Percentiles rank a stretch among this genome's conserved stretches.
These are phyloP conservation scores for Echinochloa phyllopogon DNA, from an alignment of 176 grass and related monocot species.

Conservation along the genomic window DNA sequence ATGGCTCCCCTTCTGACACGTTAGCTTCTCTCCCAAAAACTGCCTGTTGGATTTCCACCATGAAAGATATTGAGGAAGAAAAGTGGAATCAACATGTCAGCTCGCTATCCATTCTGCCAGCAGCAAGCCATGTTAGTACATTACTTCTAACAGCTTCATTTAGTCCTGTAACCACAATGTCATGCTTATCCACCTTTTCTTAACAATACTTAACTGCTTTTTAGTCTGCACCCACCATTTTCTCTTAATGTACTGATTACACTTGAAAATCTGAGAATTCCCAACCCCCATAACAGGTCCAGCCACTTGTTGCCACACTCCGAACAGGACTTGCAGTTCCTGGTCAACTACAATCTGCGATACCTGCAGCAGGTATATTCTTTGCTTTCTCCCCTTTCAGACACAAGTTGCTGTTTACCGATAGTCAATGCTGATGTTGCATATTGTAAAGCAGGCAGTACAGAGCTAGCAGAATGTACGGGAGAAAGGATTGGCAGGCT, in stretches of 20 bases:
- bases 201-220: slow-evolving; percentile 24
- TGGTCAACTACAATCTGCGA: slow-evolving; percentile 31
- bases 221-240: not conserved
- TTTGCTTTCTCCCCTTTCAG: not conserved
- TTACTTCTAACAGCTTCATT: not conserved
- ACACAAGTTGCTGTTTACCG: slow-evolving; percentile 2
- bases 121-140: slow-evolving; percentile 63
- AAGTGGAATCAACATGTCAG: slow-evolving; percentile 79
- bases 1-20: slow-evolving; percentile 57
- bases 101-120: slow-evolving; percentile 51
- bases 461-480: slow-evolving; percentile 62
- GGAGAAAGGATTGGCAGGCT: slow-evolving; percentile 59
- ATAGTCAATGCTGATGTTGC: slow-evolving; percentile 11
- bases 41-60: slow-evolving; percentile 61
- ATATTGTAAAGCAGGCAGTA: slow-evolving; percentile 31
- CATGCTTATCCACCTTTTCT: slow-evolving; percentile 1
- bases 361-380: slow-evolving; percentile 36
- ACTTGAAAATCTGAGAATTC: not conserved
- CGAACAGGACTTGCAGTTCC: slow-evolving; percentile 61
- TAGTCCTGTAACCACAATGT: not conserved
- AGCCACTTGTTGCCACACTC: slow-evolving; percentile 72
- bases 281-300: slow-evolving; percentile 54
- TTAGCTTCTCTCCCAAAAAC: slow-evolving; percentile 63
- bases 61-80: slow-evolving; percentile 60
- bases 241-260: not conserved